These are phyloP conservation scores for Antrodiella citrinella DNA, from an alignment of 768 basidiomycete genomes.

Conservation along the genomic window DNA sequence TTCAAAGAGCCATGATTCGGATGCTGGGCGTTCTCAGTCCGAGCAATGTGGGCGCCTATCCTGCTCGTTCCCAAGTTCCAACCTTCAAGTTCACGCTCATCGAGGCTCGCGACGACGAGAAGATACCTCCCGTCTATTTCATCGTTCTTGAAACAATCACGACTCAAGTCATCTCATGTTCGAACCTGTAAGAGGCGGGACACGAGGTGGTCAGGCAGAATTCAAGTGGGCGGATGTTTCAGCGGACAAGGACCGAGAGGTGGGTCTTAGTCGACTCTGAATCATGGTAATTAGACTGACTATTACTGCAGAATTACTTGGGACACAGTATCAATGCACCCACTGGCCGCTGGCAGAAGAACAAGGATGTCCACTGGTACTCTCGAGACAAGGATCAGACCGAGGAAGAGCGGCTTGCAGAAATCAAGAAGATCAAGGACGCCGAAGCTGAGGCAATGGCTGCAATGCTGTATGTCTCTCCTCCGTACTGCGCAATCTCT, in stretches of 20 bases:
- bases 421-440: constrained; percentile 78
- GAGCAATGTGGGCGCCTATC: not conserved
- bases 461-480: constrained; percentile 56
- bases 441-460: constrained; percentile 84
- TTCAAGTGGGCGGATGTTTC: constrained; percentile 90
- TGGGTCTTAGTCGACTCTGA: constrained; percentile 21
- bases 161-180: constrained; percentile 44
- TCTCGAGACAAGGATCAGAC: constrained; percentile 44
- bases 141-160: not conserved
- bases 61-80: not conserved
- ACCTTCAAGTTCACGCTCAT: not conserved
- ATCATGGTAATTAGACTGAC: not conserved
- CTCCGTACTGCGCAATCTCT: not conserved
- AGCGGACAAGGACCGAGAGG: constrained; percentile 91
- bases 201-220: constrained; percentile 83
- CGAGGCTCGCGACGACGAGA: not conserved
- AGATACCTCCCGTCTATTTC: not conserved
- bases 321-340: constrained; percentile 94
- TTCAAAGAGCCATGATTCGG: too few relatives aligned
- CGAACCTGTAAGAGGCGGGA: constrained; percentile 82
- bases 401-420: constrained; percentile 51
- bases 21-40: too few relatives aligned
- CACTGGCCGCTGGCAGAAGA: constrained; percentile 94
- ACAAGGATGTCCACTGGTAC: constrained; percentile 97
- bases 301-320: constrained; percentile 67